Evolutionary conservation across 2,329 filamentous ascomycete species (phyloP), one percentile per base, ranked within the genome.

Genomic region (Graphilbum sp.): DNA sequence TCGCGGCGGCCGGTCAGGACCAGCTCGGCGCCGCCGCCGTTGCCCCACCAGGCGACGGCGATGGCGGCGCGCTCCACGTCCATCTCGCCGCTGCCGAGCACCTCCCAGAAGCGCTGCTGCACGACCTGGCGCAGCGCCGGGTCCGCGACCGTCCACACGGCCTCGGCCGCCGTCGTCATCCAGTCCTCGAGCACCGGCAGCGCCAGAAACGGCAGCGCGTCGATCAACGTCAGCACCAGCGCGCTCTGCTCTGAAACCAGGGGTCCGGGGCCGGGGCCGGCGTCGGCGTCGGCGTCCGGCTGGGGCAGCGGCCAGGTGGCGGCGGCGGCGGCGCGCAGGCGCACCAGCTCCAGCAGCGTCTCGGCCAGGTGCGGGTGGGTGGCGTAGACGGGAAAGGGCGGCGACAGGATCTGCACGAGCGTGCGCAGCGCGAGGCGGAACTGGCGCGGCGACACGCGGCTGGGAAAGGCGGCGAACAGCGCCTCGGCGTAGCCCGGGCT

Each of bases 391-490:
- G 75, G 69, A 29, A 81, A 85, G 0, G 86, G 87, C 3, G 86
- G 84, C 3, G 80, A 78, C 11, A 85, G 75, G 42, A 92, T 78
- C 49, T 80, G 79, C 55, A 93, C 73, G 34, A 94, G 64, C 2
- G 84, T 88, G 53, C 79, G 83, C 63, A 93, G 87, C 11, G 86
- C 87, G 10, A 94, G 66, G 23, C 86, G 73, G 62, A 95, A 94
- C 54, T 95, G 87, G 15, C 86, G 75, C 1, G 82, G 68, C 0
- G 83, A 87, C 17, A 94, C 73, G 41, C 79, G 79, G 2, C 64
- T 54, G 0, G 87, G 86, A 55, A 94, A 94, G 1, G 84, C 77
- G 17, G 70, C 65, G 51, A 93, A 82, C 0, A 94, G 66, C 13
- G 78, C 75, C 48, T 87, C 78, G 45, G 92, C 75, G 56, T 95